These are phyloP conservation scores for Hibiscus trionum DNA, from an alignment of 345 rosid species.

Conservation along the genomic window DNA sequence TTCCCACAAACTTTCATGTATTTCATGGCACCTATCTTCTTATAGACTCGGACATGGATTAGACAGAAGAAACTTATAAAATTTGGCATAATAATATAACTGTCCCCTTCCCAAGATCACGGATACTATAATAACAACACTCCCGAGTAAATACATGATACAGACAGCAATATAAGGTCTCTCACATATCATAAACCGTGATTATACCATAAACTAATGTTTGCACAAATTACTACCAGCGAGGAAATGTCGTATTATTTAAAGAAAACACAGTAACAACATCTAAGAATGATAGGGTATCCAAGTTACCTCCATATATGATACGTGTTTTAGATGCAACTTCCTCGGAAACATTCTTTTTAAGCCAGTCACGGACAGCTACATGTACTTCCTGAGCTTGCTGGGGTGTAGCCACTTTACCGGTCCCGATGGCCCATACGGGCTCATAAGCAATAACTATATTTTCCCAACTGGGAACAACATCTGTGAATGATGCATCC, in stretches of 20 bases:
- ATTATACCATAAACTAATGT: background rate
- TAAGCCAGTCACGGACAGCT: conserved; percentile 89
- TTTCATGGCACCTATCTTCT: background rate
- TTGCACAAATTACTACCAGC: background rate
- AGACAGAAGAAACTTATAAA: background rate
- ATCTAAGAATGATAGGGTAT: background rate
- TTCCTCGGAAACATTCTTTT: conserved; percentile 73
- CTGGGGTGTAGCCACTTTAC: conserved; percentile 86
- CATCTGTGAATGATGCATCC: conserved; percentile 39
- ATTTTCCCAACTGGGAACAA: conserved; percentile 84
- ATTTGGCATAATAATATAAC: background rate
- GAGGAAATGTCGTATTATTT: background rate
- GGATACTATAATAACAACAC: background rate
- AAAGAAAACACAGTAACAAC: background rate
- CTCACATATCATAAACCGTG: too few relatives aligned
- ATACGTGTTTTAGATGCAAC: conserved; percentile 87
- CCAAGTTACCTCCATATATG: conserved; percentile 80
- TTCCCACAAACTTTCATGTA: background rate
- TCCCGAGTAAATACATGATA: background rate
- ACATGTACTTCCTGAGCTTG: conserved; percentile 97
- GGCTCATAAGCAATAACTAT: conserved; percentile 94
- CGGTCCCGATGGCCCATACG: conserved; percentile 99
- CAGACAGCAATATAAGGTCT: background rate
- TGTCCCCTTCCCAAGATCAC: background rate
- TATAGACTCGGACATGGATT: background rate